Conservation (phyloP, 768 basidiomycete genomes). For the Amanita subjunquillea region DNA sequence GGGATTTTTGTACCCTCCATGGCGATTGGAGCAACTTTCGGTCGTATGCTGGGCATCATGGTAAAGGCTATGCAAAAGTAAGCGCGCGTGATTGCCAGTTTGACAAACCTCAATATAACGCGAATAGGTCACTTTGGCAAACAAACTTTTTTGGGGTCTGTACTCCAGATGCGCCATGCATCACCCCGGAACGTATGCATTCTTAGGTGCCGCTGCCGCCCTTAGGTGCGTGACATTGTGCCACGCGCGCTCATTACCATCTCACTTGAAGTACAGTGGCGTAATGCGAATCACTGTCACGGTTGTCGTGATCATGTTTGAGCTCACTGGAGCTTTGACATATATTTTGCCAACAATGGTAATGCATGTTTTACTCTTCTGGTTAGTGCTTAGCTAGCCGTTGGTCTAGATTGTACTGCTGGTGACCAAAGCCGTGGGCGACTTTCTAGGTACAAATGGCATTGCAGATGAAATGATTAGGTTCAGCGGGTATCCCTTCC, state of each 20-base stretch:
- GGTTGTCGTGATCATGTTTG: conserved; percentile 99
- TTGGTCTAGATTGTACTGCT: conserved; percentile 76
- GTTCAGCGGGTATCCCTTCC: conserved; percentile 94
- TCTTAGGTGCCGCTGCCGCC: conserved; percentile 93
- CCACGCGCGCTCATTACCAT: not conserved
- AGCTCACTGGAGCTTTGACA: conserved; percentile 92
- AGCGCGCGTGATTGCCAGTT: conserved; percentile 3
- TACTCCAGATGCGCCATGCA: conserved; percentile 87
- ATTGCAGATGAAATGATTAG: conserved; percentile 97
- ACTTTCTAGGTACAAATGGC: conserved; percentile 85
- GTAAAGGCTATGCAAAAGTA: conserved; percentile 90
- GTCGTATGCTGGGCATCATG: conserved; percentile 93
- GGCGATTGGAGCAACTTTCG: conserved; percentile 97
- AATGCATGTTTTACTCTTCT: not conserved
- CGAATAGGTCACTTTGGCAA: conserved; percentile 63
- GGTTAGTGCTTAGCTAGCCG: not conserved
- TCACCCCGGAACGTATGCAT: conserved; percentile 97
- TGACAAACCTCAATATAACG: not conserved
- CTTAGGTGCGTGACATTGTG: conserved; percentile 46
- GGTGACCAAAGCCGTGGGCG: conserved; percentile 95
- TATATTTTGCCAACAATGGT: conserved; percentile 99
- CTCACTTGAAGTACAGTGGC: conserved; percentile 41
- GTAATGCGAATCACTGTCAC: conserved; percentile 97
- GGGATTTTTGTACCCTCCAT: conserved; percentile 99
- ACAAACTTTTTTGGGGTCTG: conserved; percentile 89